Conservation (phyloP, 805 yeast species). For the Saccharomycopsis babjevae region DNA sequence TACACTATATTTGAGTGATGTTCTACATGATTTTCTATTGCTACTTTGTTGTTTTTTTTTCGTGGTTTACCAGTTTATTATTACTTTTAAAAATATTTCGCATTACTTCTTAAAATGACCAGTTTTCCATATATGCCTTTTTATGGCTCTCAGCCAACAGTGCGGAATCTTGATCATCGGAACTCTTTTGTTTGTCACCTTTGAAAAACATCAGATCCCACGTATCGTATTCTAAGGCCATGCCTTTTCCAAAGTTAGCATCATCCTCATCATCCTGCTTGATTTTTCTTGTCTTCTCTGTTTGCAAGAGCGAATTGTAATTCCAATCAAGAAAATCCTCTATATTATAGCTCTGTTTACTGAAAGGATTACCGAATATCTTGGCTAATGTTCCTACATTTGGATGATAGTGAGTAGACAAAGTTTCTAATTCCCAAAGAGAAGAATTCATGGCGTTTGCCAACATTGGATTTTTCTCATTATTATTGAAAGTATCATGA, state of each 20-base stretch:
- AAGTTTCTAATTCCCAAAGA: constrained; percentile 81
- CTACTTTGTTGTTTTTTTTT: no score
- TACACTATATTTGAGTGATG: no score
- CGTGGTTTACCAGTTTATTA: no score
- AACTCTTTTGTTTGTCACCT: not conserved
- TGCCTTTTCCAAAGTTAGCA: constrained; percentile 3
- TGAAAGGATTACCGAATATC: constrained; percentile 82
- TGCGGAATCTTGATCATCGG: not conserved
- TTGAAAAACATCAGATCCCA: constrained; percentile 6
- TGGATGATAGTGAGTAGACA: constrained; percentile 84
- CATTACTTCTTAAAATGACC: not conserved
- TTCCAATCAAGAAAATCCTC: constrained; percentile 95
- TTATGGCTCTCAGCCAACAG: not conserved
- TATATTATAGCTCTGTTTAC: constrained; percentile 75
- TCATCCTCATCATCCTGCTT: constrained; percentile 32
- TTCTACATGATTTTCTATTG: no score
- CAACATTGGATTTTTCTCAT: constrained; percentile 62
- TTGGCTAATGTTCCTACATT: constrained; percentile 87
- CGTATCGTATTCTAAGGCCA: constrained; percentile 16
- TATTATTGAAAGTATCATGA: constrained; percentile 56
- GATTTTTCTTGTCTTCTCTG: constrained; percentile 54
- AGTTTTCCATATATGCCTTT: not conserved
- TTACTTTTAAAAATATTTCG: no score
- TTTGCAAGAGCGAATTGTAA: constrained; percentile 52
- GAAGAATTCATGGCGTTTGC: constrained; percentile 80